These are phyloP conservation scores for Cyclospora cayetanensis DNA, from an alignment of 169 alveolate genomes.

Conservation along the genomic window DNA sequence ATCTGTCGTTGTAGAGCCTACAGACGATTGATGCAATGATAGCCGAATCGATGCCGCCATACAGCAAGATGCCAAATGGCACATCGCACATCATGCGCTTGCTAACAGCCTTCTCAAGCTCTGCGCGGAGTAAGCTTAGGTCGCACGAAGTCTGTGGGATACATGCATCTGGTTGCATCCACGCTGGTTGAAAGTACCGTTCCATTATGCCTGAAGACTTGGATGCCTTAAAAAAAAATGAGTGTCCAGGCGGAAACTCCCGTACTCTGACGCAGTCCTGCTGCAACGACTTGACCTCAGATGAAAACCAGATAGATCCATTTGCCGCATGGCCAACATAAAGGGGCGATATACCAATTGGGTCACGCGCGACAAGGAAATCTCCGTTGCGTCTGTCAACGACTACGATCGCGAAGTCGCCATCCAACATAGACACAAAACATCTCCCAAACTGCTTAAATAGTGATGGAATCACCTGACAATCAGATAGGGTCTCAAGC, in stretches of 20 bases:
- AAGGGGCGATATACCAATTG: constrained; percentile 65
- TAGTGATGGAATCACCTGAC: constrained; percentile 40
- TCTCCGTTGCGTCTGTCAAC: constrained; percentile 24
- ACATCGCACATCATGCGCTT: constrained; percentile 83
- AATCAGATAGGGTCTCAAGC: neutral
- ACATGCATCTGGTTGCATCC: constrained; percentile 50
- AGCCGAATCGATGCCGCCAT: constrained; percentile 91
- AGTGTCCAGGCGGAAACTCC: constrained; percentile 80
- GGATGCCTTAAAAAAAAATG: constrained; percentile 19
- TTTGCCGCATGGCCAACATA: constrained; percentile 68
- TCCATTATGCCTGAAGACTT: neutral
- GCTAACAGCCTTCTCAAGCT: constrained; percentile 21
- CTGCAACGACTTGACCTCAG: constrained; percentile 60
- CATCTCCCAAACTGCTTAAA: neutral
- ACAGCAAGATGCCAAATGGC: constrained; percentile 88
- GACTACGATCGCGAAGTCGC: constrained; percentile 53
- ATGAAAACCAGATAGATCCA: constrained; percentile 61
- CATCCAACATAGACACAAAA: constrained; percentile 36
- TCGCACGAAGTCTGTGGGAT: constrained; percentile 5
- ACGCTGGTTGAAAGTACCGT: constrained; percentile 58
- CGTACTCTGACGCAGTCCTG: constrained; percentile 35
- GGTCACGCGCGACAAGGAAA: constrained; percentile 70
- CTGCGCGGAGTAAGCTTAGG: constrained; percentile 30
- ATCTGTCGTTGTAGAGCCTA: constrained; percentile 63
- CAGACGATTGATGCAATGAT: constrained; percentile 85